Evolutionary conservation across 371 early-diverging fungal species (phyloP), one percentile per base, ranked within the genome.

Genomic region (Zychaea mexicana): DNA sequence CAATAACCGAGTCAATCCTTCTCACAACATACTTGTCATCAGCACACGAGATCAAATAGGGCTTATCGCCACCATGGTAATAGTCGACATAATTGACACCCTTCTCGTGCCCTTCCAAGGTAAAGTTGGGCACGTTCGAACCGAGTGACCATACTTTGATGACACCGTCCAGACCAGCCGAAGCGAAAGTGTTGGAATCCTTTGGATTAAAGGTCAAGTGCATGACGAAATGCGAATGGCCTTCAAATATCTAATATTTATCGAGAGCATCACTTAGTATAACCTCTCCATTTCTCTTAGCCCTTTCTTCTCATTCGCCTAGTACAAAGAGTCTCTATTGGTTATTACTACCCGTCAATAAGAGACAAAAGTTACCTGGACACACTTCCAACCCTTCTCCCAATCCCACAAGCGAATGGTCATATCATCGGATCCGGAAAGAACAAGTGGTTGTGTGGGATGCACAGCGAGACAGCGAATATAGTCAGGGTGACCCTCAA

Each of bases 401-500:
- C 97, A 97, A 76, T 99, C 96, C 99, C 99, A 99, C 61, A 99
- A 84, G 76, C 98, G 98, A 72, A 99, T 96, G 19, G 93, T 88
- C 91, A 94, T 94, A 74, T 99, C 99, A 75, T 99, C 99, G 15
- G 97, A 94, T 57, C 96, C 92, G 9, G 98, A 94, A 52, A 98
- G 84, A 53, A 99, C 84, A 56, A 90, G 90, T 19, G 96, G 92
- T 66, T 93, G 95, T n/a, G 96, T 93, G 31, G 95, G 94, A 73
- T 98, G 97, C 32, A 98, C 94, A 22, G 98, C 95, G 59, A 99
- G 87, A 70, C 91, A 87, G 60, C 99, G 93, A 71, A 99, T 94
- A 74, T 98, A 99, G 74, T 99, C 99, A 42, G 90, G 87, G 70
- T 99, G 99, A 24, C 99, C 99, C 69, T 99, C 98, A 72, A 99